phyloP scores from a whole-genome alignment of 306 rosid genomes.

The Elaeagnus macrophylla region DNA sequence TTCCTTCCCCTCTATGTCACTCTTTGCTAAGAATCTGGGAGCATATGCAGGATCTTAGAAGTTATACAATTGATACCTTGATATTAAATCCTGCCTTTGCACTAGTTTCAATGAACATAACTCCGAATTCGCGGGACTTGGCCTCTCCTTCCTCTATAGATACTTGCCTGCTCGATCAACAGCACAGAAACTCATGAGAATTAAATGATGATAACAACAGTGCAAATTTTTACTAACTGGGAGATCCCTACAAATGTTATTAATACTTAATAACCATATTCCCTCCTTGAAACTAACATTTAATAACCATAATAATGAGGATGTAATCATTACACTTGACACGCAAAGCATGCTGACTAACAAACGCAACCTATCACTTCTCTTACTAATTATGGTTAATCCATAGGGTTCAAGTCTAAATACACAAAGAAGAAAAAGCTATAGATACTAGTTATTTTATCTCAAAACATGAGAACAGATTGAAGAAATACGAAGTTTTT shows the following conservation, averaged over 20 bases:
- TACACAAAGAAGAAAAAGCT: neutral
- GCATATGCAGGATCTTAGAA: constrained; percentile 7
- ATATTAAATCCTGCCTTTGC: constrained; percentile 98
- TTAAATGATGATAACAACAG: neutral
- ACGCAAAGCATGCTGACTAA: neutral
- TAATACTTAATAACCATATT: neutral
- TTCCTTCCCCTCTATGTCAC: neutral
- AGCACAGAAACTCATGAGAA: constrained; percentile 15
- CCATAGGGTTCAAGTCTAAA: neutral
- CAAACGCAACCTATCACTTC: neutral
- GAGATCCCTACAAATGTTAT: neutral
- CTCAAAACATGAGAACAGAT: neutral
- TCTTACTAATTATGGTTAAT: neutral
- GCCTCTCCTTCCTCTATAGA: constrained; percentile 93
- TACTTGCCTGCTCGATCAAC: constrained; percentile 67
- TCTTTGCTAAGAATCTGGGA: constrained; percentile 4
- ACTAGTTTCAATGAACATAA: constrained; percentile 94
- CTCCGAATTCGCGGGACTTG: constrained; percentile 77
- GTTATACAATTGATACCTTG: constrained; percentile 51
- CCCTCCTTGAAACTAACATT: neutral
- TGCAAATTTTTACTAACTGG: neutral
- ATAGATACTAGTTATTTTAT: neutral
- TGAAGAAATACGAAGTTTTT: too few species aligned
- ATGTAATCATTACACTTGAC: neutral
- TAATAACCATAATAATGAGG: neutral